These are phyloP conservation scores for Alternaria sp. DNA, from an alignment of 2,329 filamentous ascomycete genomes.

Conservation along the genomic window DNA sequence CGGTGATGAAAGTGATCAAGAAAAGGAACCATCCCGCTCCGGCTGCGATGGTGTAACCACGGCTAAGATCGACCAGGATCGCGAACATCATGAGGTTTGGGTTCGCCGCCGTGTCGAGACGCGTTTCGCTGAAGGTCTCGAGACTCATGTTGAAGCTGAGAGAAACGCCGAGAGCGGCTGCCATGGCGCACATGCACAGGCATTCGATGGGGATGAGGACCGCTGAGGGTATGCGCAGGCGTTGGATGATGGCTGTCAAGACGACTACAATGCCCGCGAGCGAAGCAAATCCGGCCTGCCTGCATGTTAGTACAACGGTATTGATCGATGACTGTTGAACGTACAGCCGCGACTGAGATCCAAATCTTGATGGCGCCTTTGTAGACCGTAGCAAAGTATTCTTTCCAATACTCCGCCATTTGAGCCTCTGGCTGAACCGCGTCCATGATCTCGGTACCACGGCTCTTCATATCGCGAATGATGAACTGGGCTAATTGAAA, in stretches of 20 bases:
- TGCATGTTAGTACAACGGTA: slow-evolving; percentile 6
- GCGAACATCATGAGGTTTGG: slow-evolving; percentile 25
- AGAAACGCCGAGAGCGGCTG: slow-evolving; percentile 26
- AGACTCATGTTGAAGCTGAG: slow-evolving; percentile 28
- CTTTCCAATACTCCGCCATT: slow-evolving; percentile 23
- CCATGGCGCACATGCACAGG: slow-evolving; percentile 31
- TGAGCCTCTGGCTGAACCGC: slow-evolving; percentile 9
- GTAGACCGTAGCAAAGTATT: slow-evolving; percentile 23
- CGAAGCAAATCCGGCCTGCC: slow-evolving; percentile 29
- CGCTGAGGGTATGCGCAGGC: slow-evolving; percentile 23
- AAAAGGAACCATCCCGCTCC: slow-evolving; percentile 26
- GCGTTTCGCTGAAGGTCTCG: slow-evolving; percentile 7
- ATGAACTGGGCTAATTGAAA: slow-evolving; percentile 17
- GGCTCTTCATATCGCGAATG: slow-evolving; percentile 30
- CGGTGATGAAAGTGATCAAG: slow-evolving; percentile 20
- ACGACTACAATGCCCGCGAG: slow-evolving; percentile 23
- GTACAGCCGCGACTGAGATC: slow-evolving; percentile 34
- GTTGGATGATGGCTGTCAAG: slow-evolving; percentile 20
- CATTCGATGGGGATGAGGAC: slow-evolving; percentile 31
- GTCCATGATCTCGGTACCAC: slow-evolving; percentile 23
- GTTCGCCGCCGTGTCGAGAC: slow-evolving; percentile 19
- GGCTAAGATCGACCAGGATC: slow-evolving; percentile 30
- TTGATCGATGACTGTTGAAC: slow-evolving; percentile 1
- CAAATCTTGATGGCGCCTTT: slow-evolving; percentile 26
- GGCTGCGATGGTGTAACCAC: slow-evolving; percentile 23